Percentiles rank a stretch among this genome's conserved stretches.
Conservation (phyloP, 495 filamentous ascomycete genomes). For the Hyaloscypha variabilis region DNA sequence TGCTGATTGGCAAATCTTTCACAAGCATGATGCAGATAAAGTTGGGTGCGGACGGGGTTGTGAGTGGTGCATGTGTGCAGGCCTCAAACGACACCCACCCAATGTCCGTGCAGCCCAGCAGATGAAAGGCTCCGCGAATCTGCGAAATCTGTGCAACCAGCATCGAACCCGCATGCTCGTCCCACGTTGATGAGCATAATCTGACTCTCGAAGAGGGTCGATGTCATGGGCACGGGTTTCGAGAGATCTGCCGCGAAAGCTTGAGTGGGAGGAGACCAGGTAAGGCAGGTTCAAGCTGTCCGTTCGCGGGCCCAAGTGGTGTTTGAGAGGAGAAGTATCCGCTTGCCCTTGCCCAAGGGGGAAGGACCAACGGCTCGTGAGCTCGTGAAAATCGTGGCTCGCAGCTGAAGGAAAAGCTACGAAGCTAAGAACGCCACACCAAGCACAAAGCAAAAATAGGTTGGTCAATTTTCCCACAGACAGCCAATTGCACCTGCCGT, state of each 20-base stretch:
- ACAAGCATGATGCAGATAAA: conserved; percentile 15
- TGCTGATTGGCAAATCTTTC: conserved; percentile 7
- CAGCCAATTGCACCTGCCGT: conserved; percentile 7
- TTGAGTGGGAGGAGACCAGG: not conserved
- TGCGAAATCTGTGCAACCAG: too few relatives aligned
- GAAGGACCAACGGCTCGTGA: not conserved
- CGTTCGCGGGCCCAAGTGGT: not conserved
- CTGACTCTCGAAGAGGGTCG: too few relatives aligned
- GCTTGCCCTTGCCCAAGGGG: not conserved
- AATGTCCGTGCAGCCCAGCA: not conserved
- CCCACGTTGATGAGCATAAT: too few relatives aligned
- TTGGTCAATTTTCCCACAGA: not conserved
- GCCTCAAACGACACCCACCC: not conserved
- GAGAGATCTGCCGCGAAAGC: not conserved
- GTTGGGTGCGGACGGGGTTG: not conserved
- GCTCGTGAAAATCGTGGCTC: too few relatives aligned
- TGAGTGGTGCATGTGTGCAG: not conserved
- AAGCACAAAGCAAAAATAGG: not conserved
- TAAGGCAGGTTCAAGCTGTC: not conserved
- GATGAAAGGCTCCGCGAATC: not conserved
- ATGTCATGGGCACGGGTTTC: not conserved
- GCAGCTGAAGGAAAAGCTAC: not conserved
- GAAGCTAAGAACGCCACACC: not conserved
- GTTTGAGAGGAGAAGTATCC: not conserved
- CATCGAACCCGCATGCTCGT: too few relatives aligned